phyloP scores from a whole-genome alignment of 2,329 filamentous ascomycete species.

The Cordyceps tenuipes region DNA sequence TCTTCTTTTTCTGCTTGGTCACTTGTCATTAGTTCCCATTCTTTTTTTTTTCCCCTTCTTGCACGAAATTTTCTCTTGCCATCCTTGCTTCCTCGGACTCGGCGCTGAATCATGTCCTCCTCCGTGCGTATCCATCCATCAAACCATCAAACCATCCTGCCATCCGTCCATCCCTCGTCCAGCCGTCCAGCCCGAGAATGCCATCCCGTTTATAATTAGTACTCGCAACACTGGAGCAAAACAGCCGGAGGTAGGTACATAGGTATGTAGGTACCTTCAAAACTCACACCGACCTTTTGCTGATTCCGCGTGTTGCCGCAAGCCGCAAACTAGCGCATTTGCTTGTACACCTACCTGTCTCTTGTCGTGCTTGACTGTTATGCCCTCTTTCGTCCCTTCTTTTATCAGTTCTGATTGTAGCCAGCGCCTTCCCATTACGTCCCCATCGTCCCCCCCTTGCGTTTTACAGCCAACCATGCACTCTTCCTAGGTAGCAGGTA shows the following conservation, averaged over 20 bases:
- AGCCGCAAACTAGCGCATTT: not conserved
- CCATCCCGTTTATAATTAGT: not conserved
- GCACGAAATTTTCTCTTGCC: not conserved
- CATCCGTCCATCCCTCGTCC: not conserved
- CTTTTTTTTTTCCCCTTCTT: not conserved
- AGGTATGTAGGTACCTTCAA: too few species aligned
- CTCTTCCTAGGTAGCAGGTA: not conserved
- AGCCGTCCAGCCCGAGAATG: not conserved
- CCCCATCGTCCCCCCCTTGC: not conserved
- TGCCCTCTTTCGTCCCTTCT: not conserved
- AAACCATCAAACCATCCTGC: not conserved
- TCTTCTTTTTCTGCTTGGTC: not conserved
- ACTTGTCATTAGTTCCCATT: not conserved
- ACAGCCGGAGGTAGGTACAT: not conserved
- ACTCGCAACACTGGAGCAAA: not conserved
- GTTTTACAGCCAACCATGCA: not conserved
- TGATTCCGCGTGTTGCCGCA: too few species aligned
- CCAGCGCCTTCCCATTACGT: not conserved
- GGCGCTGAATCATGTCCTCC: conserved; percentile 4
- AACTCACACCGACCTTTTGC: conserved; percentile 7
- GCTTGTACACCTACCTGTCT: not conserved
- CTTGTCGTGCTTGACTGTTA: not conserved
- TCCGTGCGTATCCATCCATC: not conserved
- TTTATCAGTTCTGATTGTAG: not conserved
- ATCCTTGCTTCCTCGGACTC: not conserved